Conservation (phyloP, 1,139 yeast species). For the Candida smagusa region DNA sequence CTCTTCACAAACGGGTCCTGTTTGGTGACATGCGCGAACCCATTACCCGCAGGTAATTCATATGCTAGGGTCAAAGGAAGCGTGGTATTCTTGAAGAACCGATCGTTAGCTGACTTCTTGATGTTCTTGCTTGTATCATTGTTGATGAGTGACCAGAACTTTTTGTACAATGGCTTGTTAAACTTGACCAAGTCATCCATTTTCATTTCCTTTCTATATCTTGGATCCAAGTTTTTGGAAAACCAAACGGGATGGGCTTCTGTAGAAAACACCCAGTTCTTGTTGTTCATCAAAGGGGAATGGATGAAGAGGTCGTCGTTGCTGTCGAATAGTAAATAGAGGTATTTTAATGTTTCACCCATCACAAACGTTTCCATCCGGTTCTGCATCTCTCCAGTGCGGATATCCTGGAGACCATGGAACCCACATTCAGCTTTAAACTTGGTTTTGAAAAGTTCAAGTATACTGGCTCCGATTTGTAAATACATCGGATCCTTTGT, state of each 20-base stretch:
- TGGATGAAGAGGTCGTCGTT: slow-evolving; percentile 52
- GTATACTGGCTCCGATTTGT: slow-evolving; percentile 65
- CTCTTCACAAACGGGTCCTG: slow-evolving; percentile 19
- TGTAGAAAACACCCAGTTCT: slow-evolving; percentile 77
- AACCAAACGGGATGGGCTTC: slow-evolving; percentile 94
- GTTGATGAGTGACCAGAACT: slow-evolving; percentile 9
- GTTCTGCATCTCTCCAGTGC: slow-evolving; percentile 62
- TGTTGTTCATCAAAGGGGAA: slow-evolving; percentile 27
- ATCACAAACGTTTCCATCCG: slow-evolving; percentile 91
- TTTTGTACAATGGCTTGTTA: slow-evolving; percentile 9
- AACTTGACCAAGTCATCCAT: slow-evolving; percentile 6
- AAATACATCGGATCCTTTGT: slow-evolving; percentile 83
- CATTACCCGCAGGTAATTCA: slow-evolving; percentile 14
- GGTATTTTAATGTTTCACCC: slow-evolving; percentile 80
- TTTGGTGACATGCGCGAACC: slow-evolving; percentile 12
- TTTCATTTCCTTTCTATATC: slow-evolving; percentile 4
- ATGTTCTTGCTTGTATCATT: slow-evolving; percentile 6
- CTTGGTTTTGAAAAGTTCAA: slow-evolving; percentile 50
- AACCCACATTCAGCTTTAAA: slow-evolving; percentile 74
- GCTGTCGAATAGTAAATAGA: slow-evolving; percentile 76
- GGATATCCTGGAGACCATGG: slow-evolving; percentile 70
- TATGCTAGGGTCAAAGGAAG: slow-evolving; percentile 11
- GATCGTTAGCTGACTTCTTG: slow-evolving; percentile 3
- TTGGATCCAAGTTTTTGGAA: slow-evolving; percentile 18
- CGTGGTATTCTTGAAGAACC: slow-evolving; percentile 18